Evolutionary conservation across 331 rosid genomes (phyloP), one percentile per base, ranked within the genome.

Genomic region (Cydonia oblonga): DNA sequence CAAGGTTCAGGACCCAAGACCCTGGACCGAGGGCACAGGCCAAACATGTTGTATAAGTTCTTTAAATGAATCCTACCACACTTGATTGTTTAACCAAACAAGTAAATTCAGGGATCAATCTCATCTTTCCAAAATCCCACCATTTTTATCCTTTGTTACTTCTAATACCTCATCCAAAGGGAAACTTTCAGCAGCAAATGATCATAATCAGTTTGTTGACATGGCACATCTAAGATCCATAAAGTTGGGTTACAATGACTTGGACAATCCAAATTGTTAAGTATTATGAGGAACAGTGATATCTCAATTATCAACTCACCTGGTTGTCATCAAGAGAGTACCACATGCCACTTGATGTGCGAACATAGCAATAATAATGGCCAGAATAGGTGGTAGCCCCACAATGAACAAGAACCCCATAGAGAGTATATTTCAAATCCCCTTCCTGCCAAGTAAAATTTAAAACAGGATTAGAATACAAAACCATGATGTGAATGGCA

Each of bases 261-360:
- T 10, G 7, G 67, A 11, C 51, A 5, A 35, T 12, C 51, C 67
- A 22, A 63, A 18, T 9, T 63, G 67, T 32, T 22, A 29, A 63
- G 46, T 19, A 13, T 18, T 29, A 30, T 6, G 56, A 40, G 56
- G 26, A 40, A 40, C 46, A 8, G 22, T 4, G 4, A 24, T 16
- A 73, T 22, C 56, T 22, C 9, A 63, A 81, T 56, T 65, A 49
- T 67, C 64, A 72, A 75, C 84, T 62, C 85, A 95, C 99, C 95
- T 81, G 82, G 42, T 83, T 89, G 84, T 95, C 99, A 75, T 95
- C 96, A 76, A 95, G 86, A 65, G 96, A 84, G 84, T 91, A 87
- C 99, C 99, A 95, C 86, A 91, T 83, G 81, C 88, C 90, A 76
- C 84, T 87, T 75, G 96, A 87, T 52, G 99, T 95, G 76, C 99